Evolutionary conservation across 106 monocot genomes (phyloP), one percentile per base, ranked within the genome.

Genomic region (Amphibolis antarctica): DNA sequence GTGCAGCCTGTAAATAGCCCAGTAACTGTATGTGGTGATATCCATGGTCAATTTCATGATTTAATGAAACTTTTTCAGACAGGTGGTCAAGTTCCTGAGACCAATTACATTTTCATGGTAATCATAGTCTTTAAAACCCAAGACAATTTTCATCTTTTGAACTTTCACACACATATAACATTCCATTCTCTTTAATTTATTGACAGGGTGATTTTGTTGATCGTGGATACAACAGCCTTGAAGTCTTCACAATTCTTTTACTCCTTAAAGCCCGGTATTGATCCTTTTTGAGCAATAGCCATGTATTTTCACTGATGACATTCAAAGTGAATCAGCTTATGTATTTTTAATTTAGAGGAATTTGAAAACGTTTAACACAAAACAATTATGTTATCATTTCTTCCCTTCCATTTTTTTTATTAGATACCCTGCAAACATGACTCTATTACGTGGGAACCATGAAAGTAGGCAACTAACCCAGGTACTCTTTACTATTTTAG

Each of bases 391-490:
- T 71, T 26, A 22, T 24, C 58, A 19, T 49, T 10, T 66, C 76
- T 22, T 57, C 59, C 58, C 11, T 42, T 17, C 19, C 28, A 25
- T 63, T 19, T 0, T 69, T 63, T 47, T 0, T 23, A 27, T 60
- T 54, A 94, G 93, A 77, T 89, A 89, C 51, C 93, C 93, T 66
- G 89, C 93, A 79, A 77, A 94, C 71, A 94, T 94, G 28, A 94
- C 93, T 22, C 77, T 94, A 50, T 77, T 94, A 68, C 85, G 93
- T 57, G 93, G 93, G 30, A 94, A 94, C 43, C 89, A 94, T 79
- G 93, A 94, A 81, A 94, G 93, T 78, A 80, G 93, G 64, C 93
- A 94, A 74, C 72, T 94, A 49, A 94, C 93, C 54, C 89, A 94
- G 85, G 93, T 93, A 81, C 59, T 24, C 25, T 29, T 50, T 48